Conservation (phyloP, 148 eudicot genomes). For the Fagopyrum tataricum region DNA sequence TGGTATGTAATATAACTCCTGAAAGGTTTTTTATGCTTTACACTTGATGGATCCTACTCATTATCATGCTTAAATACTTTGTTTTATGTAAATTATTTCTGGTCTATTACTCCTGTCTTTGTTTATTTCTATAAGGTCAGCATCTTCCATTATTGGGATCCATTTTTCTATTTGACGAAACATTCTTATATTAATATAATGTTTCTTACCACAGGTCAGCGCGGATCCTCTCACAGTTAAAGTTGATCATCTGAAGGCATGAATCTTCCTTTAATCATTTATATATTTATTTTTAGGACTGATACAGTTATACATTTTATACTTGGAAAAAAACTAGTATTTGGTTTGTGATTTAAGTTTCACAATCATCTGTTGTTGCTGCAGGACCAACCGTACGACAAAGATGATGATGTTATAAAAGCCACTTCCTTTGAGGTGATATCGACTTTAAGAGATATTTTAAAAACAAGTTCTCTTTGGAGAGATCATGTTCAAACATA, state of each 20-base stretch:
- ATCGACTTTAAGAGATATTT: conserved; percentile 88
- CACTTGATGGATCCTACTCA: not conserved
- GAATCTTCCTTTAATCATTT: conserved; percentile 10
- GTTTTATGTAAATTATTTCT: not conserved
- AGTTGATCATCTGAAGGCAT: conserved; percentile 94
- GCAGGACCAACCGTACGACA: conserved; percentile 80
- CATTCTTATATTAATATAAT: conserved; percentile 9
- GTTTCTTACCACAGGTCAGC: conserved; percentile 55
- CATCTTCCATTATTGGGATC: not conserved
- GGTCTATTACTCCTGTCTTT: conserved; percentile 4
- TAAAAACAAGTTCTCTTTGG: conserved; percentile 95
- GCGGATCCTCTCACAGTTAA: conserved; percentile 96
- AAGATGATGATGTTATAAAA: conserved; percentile 90
- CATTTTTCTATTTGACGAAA: not conserved
- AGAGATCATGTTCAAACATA: conserved; percentile 95
- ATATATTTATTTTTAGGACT: not conserved
- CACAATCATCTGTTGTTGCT: conserved; percentile 14
- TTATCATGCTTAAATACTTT: not conserved
- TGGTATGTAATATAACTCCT: conserved; percentile 46
- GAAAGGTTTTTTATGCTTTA: not conserved
- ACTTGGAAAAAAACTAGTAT: not conserved
- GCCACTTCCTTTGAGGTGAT: conserved; percentile 98
- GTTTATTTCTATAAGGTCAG: not conserved
- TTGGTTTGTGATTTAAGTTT: not conserved
- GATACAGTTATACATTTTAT: not conserved